phyloP scores from a whole-genome alignment of 805 yeast genomes.

The Metschnikowia kunwiensis region DNA sequence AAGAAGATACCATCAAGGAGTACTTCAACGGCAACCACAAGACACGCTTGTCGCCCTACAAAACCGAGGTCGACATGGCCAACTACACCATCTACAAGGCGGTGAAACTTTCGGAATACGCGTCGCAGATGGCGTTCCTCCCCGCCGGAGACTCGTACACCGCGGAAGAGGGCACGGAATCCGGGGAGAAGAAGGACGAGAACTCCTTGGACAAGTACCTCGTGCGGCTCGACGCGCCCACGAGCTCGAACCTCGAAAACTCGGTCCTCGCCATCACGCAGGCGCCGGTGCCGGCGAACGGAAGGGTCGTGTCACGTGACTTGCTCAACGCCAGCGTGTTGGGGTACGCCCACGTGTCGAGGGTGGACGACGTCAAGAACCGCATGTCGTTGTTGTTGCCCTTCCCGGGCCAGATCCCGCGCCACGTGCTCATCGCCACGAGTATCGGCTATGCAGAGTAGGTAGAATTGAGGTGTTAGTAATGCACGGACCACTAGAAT shows the following conservation, averaged over 20 bases:
- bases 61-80: constrained; percentile 66
- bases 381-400: constrained; percentile 76
- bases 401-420: constrained; percentile 81
- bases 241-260: constrained; percentile 62
- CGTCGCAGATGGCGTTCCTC: constrained; percentile 36
- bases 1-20: constrained; percentile 75
- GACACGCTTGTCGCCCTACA: constrained; percentile 76
- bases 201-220: constrained; percentile 33
- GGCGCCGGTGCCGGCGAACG: constrained; percentile 33
- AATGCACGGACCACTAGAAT: too few species aligned
- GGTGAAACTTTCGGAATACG: constrained; percentile 44
- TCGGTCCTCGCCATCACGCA: constrained; percentile 63
- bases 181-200: constrained; percentile 20
- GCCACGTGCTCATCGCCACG: constrained; percentile 70
- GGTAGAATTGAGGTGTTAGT: background rate
- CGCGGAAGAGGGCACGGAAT: constrained; percentile 24
- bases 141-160: constrained; percentile 44
- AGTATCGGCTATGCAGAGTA: constrained; percentile 79
- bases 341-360: constrained; percentile 73
- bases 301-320: constrained; percentile 42
- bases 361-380: constrained; percentile 71
- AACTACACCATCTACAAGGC: constrained; percentile 59
- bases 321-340: constrained; percentile 58
- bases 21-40: constrained; percentile 81
- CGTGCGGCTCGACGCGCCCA: constrained; percentile 41